Conservation (phyloP, 306 rosid species). For the Phaseolus lunatus region DNA sequence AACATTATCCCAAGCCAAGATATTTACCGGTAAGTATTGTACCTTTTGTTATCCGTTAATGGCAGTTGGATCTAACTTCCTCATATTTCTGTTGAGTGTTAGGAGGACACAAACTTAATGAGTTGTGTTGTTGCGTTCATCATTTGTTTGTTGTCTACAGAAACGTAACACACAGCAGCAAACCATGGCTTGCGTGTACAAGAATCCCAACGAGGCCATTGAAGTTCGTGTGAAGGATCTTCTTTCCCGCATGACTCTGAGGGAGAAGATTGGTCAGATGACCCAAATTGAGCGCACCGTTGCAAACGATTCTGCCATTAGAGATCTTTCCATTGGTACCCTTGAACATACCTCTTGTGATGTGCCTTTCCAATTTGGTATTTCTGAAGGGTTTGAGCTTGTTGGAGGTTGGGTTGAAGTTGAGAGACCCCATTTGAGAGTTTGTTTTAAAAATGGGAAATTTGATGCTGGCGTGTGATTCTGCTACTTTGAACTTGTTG, state of each 20-base stretch:
- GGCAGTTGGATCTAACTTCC: neutral
- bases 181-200: conserved; percentile 55
- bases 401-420: conserved; percentile 19
- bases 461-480: neutral
- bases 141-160: neutral
- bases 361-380: neutral
- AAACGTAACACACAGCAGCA: neutral
- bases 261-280: conserved; percentile 83
- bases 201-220: conserved; percentile 58
- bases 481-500: conserved; percentile 17
- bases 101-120: neutral
- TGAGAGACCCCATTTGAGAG: conserved; percentile 18
- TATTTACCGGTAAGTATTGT: too few relatives aligned
- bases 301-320: conserved; percentile 59
- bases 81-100: neutral
- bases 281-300: conserved; percentile 80
- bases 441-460: neutral
- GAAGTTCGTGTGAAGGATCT: conserved; percentile 84
- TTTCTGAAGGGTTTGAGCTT: neutral
- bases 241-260: conserved; percentile 81
- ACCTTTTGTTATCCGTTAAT: too few relatives aligned
- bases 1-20: too few relatives aligned
- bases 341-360: neutral
- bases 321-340: conserved; percentile 65
- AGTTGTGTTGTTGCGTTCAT: neutral